Base-by-base conservation (phyloP, 2,329 filamentous ascomycete genomes). In the Mycocentrospora acerina region DNA sequence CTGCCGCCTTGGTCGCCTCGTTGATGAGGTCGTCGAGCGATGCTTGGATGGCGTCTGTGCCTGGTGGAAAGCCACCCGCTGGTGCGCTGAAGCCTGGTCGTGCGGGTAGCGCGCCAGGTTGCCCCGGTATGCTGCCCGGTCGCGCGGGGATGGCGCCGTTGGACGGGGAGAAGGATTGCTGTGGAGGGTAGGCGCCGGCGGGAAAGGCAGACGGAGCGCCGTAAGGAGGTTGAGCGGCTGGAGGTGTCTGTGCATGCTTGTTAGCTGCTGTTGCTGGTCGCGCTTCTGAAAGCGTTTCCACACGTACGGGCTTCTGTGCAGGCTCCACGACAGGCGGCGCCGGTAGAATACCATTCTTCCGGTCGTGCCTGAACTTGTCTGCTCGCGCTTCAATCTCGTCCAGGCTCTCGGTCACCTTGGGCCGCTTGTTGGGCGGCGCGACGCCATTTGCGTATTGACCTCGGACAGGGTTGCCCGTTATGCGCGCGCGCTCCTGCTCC, bases 391-490 rank as follows among this genome's bases (percentile, higher is more conserved):
- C 90, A 44, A 96, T 71, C 58, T 94, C 88, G 12, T 86, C 83
- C 0, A 85, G 64, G 4, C 80, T 79, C 71, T 95, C 63, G 68
- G 94, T 56, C 5, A 88, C 73, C 72, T 88, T 81, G 1, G 83
- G 80, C 17, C 55, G 49, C 45, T 82, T 82, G 65, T 88, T 85
- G 25, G 71, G 44, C 15, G 45, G 40, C 16, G 45, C 62, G 25
- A 73, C 75, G 42, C 67, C 65, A 29, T 62, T 64, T 3, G 64
- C 60, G 32, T 56, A 55, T 14, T 35, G 31, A 24, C 68, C 70
- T 0, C 87, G 81, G 13, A 85, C 80, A 3, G 88, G 87, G 60
- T 96, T 95, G 24, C 90, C 91, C 2, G 90, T 95, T 7, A 82
- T 79, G 32, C 85, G 83, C 52, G 87, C 84, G 42, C 90, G 81